Conservation (phyloP, 257 asterid genomes). For the Jaltomata sinuosa region DNA sequence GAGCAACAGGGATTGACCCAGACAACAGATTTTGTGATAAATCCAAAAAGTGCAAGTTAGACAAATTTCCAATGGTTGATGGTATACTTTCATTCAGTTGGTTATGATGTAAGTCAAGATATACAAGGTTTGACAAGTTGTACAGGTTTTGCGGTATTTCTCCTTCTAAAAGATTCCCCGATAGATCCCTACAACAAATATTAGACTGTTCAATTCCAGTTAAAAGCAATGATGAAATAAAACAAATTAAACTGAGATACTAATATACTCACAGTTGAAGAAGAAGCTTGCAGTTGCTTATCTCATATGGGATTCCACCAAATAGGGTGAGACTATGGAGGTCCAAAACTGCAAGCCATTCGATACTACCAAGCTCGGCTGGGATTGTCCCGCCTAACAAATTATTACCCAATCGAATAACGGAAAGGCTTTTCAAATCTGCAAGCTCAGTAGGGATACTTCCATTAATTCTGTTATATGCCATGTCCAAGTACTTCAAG, state of each 20-base stretch:
- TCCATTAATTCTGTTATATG: slow-evolving; percentile 62
- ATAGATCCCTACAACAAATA: slow-evolving; percentile 57
- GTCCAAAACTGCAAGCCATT: slow-evolving; percentile 83
- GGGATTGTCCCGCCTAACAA: slow-evolving; percentile 62
- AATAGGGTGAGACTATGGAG: slow-evolving; percentile 48
- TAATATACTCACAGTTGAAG: slow-evolving; percentile 70
- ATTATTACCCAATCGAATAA: slow-evolving; percentile 61
- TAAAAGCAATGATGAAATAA: not conserved
- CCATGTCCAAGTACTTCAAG: slow-evolving; percentile 71
- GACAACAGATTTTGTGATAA: slow-evolving; percentile 54
- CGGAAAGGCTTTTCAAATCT: slow-evolving; percentile 41
- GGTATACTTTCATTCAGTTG: slow-evolving; percentile 63
- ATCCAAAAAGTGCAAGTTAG: slow-evolving; percentile 56
- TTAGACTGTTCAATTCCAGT: not conserved
- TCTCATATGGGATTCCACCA: slow-evolving; percentile 66
- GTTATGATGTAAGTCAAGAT: slow-evolving; percentile 72
- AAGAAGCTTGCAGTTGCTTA: slow-evolving; percentile 69
- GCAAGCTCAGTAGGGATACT: slow-evolving; percentile 59
- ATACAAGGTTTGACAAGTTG: slow-evolving; percentile 55
- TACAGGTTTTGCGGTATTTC: slow-evolving; percentile 46
- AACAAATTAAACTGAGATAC: not conserved
- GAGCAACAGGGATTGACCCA: slow-evolving; percentile 50
- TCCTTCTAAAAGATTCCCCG: slow-evolving; percentile 60
- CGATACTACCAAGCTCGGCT: slow-evolving; percentile 49
- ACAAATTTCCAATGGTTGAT: slow-evolving; percentile 42